Base-by-base conservation (phyloP, 2,329 filamentous ascomycete species). In the Epichloe hybrida region DNA sequence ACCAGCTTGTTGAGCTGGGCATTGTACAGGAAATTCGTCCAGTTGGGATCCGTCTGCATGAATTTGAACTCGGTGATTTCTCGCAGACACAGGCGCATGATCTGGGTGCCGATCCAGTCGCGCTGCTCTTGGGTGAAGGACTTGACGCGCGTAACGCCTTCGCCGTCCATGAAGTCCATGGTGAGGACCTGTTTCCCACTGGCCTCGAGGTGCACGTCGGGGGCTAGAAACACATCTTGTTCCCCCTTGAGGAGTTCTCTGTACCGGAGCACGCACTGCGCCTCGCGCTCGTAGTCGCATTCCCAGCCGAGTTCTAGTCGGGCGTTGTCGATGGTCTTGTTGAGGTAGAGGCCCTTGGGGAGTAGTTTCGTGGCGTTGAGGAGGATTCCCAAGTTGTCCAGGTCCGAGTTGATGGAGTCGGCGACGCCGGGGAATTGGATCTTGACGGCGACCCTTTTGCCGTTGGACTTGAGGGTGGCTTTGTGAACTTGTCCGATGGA, bases 11-110 rank as follows among this genome's bases (percentile, higher is more conserved):
- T 72, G 4, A 76, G 80, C 20, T 72, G 59, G 1, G 81, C 72
- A 60, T 97, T 93, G 74, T 88, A 98, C 20, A 97, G 75, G 67
- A 98, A 98, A 68, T 98, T 98, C 36, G 91, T 97, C 93, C 93
- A 98, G 73, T 98, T 98, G 40, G 93, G 93, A 64, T 98, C 93
- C 5, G 93, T 98, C 70, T 98, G 93, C 93, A 98, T 98, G 72
- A 95, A 97, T 54, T 77, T 83, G 78, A 96, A 97, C 67, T 95
- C 88, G 56, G 84, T 84, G 59, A 97, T 91, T 69, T 97, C 93
- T 52, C 90, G 84, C 39, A 97, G 77, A 64, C 89, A 97, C 11
- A 98, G 81, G 4, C 89, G 86, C 49, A 97, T 77, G 57, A 97
- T 87, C 61, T 97, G 87, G 0, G 88, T 93, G 49, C 93, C 93